phyloP scores from a whole-genome alignment of 805 yeast genomes.

The Phaffomyces opuntiae region DNA sequence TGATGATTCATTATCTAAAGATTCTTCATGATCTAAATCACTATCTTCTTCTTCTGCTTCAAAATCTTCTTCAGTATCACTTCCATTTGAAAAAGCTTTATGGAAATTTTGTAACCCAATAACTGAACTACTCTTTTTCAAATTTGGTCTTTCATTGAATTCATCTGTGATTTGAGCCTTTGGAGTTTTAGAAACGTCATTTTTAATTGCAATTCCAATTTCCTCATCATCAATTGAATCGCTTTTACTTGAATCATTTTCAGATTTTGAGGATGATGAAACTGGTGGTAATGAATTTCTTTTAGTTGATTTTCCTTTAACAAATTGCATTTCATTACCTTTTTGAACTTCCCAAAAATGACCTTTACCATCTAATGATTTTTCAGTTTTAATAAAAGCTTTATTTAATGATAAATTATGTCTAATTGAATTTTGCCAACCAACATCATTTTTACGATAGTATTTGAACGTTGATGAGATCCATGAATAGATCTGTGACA shows the following conservation, averaged over 20 bases:
- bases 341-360: conserved; percentile 88
- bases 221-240: not conserved
- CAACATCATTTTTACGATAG: conserved; percentile 78
- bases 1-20: conserved; percentile 6
- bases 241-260: conserved; percentile 2
- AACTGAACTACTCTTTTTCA: conserved; percentile 23
- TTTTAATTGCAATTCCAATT: not conserved
- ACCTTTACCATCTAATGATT: conserved; percentile 79
- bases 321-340: conserved; percentile 78
- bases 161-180: conserved; percentile 18
- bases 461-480: conserved; percentile 78
- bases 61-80: conserved; percentile 5
- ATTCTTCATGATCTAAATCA: conserved; percentile 5
- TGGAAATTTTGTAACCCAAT: conserved; percentile 22
- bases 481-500: conserved; percentile 88
- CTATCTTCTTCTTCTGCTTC: conserved; percentile 3
- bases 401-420: conserved; percentile 90
- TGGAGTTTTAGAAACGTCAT: conserved; percentile 18
- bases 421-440: conserved; percentile 97
- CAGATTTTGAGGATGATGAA: not conserved
- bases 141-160: conserved; percentile 8
- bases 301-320: conserved; percentile 52
- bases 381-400: conserved; percentile 85
- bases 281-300: conserved; percentile 9
- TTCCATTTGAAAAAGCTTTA: conserved; percentile 3